Evolutionary conservation across 257 asterid genomes (phyloP).

Genomic region (Sherardia arvensis): DNA sequence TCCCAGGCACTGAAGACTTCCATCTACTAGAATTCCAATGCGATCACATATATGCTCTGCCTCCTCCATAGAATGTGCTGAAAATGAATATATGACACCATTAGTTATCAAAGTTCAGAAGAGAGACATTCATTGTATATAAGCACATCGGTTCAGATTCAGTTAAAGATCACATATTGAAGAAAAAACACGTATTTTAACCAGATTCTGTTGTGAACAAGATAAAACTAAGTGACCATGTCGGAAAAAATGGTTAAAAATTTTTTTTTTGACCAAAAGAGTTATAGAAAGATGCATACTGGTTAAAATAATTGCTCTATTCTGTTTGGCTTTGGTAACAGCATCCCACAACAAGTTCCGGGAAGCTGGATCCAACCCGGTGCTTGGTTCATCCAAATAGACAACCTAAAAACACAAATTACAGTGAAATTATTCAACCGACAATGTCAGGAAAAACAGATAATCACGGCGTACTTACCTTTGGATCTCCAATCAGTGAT

Average conservation of each 20-base stretch:
- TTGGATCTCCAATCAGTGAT: conserved; percentile 92
- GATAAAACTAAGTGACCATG: too few relatives aligned
- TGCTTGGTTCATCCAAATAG: conserved; percentile 94
- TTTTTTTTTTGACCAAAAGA: background rate
- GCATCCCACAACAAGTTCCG: conserved; percentile 81
- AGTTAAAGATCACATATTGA: background rate
- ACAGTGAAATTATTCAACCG: background rate
- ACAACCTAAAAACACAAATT: conserved; percentile 47
- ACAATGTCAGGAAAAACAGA: background rate
- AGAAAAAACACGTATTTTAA: too few relatives aligned
- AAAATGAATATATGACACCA: background rate
- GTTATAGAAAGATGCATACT: conserved; percentile 29
- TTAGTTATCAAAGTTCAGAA: background rate
- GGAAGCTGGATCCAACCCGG: conserved; percentile 96
- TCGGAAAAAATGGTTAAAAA: too few relatives aligned
- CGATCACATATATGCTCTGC: conserved; percentile 92
- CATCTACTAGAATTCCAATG: conserved; percentile 85
- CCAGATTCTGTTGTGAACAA: too few relatives aligned
- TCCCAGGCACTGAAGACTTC: conserved; percentile 86
- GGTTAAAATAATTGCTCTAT: conserved; percentile 86
- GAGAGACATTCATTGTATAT: too few relatives aligned
- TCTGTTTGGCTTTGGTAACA: conserved; percentile 72
- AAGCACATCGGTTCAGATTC: too few relatives aligned
- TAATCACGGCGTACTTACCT: conserved; percentile 27
- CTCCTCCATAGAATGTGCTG: conserved; percentile 99